phyloP scores from a whole-genome alignment of 805 yeast species.

The Yamadazyma sp. region DNA sequence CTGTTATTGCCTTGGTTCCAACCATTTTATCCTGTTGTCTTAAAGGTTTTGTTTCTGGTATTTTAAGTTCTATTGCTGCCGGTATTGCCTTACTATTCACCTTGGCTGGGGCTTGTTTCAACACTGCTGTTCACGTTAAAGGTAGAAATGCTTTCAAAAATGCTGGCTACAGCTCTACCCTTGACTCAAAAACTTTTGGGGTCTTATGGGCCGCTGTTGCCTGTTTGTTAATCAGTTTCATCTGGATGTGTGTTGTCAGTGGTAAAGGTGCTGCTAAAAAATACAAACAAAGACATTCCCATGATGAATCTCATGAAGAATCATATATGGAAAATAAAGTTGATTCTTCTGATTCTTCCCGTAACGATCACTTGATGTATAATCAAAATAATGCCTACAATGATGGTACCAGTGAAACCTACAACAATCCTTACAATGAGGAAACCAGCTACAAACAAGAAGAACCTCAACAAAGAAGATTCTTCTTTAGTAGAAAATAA shows the following conservation, averaged over 20 bases:
- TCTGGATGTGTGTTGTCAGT: conserved; percentile 13
- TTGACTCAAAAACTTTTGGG: conserved; percentile 54
- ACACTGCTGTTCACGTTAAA: conserved; percentile 54
- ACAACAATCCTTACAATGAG: not conserved
- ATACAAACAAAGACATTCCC: conserved; percentile 2
- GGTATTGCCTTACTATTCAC: conserved; percentile 40
- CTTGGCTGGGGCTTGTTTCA: conserved; percentile 43
- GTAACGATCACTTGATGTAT: conserved; percentile 4
- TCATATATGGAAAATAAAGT: conserved; percentile 11
- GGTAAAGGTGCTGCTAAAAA: conserved; percentile 12
- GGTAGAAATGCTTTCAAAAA: conserved; percentile 48
- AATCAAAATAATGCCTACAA: conserved; percentile 4
- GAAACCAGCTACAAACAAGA: too few relatives aligned
- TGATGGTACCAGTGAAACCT: conserved; percentile 2
- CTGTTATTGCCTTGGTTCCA: conserved; percentile 48
- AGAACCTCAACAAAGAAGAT: conserved; percentile 6
- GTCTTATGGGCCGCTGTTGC: conserved; percentile 52
- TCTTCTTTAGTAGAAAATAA: conserved; percentile 6
- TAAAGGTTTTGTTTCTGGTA: conserved; percentile 11
- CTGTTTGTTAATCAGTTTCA: conserved; percentile 12
- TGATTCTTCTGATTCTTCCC: conserved; percentile 11
- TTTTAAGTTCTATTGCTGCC: conserved; percentile 10
- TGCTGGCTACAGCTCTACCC: conserved; percentile 37
- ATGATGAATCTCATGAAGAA: conserved; percentile 10
- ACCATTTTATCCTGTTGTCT: conserved; percentile 17